Conservation (phyloP, 441 rosid genomes). For the Croton setiger region DNA sequence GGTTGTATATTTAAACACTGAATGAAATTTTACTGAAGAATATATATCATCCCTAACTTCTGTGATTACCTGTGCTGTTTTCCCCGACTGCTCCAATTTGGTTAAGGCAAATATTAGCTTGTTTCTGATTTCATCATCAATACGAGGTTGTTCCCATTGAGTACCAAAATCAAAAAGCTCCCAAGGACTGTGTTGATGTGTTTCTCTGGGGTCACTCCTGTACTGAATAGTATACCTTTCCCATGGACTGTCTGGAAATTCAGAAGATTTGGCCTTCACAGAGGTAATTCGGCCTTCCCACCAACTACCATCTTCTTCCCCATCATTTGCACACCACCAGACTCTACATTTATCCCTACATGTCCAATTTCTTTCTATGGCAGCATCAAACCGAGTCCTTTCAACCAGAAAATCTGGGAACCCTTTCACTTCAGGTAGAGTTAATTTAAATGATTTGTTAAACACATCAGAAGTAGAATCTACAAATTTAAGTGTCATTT, state of each 20-base stretch:
- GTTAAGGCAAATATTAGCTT: conserved; percentile 52
- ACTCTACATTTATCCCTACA: conserved; percentile 92
- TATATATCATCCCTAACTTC: not conserved
- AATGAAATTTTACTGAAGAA: not conserved
- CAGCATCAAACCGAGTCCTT: conserved; percentile 83
- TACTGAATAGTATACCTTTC: conserved; percentile 81
- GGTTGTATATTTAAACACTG: not conserved
- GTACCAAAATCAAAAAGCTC: conserved; percentile 87
- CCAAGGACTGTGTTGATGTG: conserved; percentile 96
- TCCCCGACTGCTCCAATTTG: conserved; percentile 61
- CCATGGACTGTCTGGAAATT: conserved; percentile 96
- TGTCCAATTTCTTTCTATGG: conserved; percentile 78
- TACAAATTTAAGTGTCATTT: conserved; percentile 77
- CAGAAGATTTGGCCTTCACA: conserved; percentile 67
- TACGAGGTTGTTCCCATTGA: conserved; percentile 69
- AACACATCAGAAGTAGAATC: conserved; percentile 65
- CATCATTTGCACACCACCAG: conserved; percentile 99
- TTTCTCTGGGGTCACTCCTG: conserved; percentile 70
- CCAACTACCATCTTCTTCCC: conserved; percentile 91
- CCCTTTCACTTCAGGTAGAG: conserved; percentile 76
- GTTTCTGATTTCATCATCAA: conserved; percentile 52
- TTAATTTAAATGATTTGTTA: conserved; percentile 54
- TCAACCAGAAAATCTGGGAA: conserved; percentile 98
- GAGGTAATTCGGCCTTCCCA: conserved; percentile 88
- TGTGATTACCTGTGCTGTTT: conserved; percentile 49